These are phyloP conservation scores for Pythium brachiatum DNA, from an alignment of 352 stramenopile genomes.

Conservation along the genomic window DNA sequence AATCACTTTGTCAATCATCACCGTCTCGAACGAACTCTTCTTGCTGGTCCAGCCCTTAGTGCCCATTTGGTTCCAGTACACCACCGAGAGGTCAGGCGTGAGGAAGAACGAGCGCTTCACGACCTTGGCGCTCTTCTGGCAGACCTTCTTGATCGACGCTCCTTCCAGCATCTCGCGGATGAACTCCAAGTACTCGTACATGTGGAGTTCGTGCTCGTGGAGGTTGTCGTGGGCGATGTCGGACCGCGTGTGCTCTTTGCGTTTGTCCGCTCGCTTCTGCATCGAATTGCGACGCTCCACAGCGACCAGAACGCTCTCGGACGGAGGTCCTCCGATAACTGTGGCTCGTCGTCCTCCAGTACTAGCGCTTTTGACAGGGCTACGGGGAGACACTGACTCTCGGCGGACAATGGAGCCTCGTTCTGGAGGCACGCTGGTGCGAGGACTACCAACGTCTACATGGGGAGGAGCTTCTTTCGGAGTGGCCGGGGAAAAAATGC, in stretches of 20 bases:
- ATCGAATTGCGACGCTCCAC: conserved; percentile 45
- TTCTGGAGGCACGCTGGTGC: not conserved
- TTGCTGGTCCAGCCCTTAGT: conserved; percentile 40
- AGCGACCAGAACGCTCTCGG: conserved; percentile 24
- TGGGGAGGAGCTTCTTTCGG: not conserved
- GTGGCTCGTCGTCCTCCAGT: not conserved
- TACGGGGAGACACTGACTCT: not conserved
- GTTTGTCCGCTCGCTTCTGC: conserved; percentile 44
- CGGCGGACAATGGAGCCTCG: not conserved
- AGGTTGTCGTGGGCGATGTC: conserved; percentile 68
- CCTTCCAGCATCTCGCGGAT: conserved; percentile 58
- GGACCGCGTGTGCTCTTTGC: conserved; percentile 39
- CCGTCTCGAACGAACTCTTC: conserved; percentile 49
- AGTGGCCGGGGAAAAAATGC: conserved; percentile 16
- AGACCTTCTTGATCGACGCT: conserved; percentile 60
- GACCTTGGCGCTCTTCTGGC: conserved; percentile 54
- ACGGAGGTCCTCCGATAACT: conserved; percentile 2
- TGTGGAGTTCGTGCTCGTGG: conserved; percentile 53
- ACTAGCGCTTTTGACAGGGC: not conserved
- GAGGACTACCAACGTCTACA: not conserved
- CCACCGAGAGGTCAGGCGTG: conserved; percentile 37
- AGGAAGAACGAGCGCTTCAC: conserved; percentile 62
- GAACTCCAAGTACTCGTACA: conserved; percentile 76
- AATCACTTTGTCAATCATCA: conserved; percentile 44
- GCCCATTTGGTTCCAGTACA: conserved; percentile 59